phyloP scores from a whole-genome alignment of 306 rosid genomes.

The Arachis hypogaea region DNA sequence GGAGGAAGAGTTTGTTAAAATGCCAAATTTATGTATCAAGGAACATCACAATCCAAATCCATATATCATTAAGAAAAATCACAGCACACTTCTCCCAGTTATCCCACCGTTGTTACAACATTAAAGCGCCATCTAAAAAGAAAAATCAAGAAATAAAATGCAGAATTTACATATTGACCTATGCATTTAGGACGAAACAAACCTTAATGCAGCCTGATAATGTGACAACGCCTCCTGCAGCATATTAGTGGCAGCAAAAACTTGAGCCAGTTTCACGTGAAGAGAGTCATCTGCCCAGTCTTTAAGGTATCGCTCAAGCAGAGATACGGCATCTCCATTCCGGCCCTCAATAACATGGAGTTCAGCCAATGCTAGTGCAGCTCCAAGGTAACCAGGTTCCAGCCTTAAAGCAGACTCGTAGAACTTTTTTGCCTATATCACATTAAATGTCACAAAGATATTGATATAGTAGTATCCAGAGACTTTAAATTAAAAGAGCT shows the following conservation, averaged over 20 bases:
- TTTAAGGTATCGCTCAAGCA: slow-evolving; percentile 92
- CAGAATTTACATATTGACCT: slow-evolving; percentile 15
- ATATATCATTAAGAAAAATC: background rate
- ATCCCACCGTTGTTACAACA: background rate
- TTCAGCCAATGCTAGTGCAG: slow-evolving; percentile 98
- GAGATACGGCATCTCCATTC: slow-evolving; percentile 87
- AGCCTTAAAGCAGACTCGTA: slow-evolving; percentile 99
- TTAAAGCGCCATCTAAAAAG: background rate
- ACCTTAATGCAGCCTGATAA: slow-evolving; percentile 98
- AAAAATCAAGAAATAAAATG: slow-evolving; percentile 4
- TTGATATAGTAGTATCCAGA: slow-evolving; percentile 15
- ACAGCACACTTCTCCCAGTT: background rate
- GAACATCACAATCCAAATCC: slow-evolving; percentile 6
- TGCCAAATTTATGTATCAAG: background rate
- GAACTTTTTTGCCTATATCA: slow-evolving; percentile 85
- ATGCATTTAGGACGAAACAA: slow-evolving; percentile 33
- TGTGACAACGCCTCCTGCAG: slow-evolving; percentile 92
- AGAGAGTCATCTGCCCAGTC: slow-evolving; percentile 99
- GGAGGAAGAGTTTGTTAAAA: background rate
- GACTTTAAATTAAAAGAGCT: slow-evolving; percentile 29
- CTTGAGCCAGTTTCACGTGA: slow-evolving; percentile 97
- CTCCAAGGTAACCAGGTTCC: slow-evolving; percentile 98
- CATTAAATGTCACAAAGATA: slow-evolving; percentile 38
- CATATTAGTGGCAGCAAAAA: slow-evolving; percentile 93
- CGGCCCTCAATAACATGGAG: slow-evolving; percentile 98